Conservation (phyloP, 257 asterid genomes). For the Hygrophila difformis region DNA sequence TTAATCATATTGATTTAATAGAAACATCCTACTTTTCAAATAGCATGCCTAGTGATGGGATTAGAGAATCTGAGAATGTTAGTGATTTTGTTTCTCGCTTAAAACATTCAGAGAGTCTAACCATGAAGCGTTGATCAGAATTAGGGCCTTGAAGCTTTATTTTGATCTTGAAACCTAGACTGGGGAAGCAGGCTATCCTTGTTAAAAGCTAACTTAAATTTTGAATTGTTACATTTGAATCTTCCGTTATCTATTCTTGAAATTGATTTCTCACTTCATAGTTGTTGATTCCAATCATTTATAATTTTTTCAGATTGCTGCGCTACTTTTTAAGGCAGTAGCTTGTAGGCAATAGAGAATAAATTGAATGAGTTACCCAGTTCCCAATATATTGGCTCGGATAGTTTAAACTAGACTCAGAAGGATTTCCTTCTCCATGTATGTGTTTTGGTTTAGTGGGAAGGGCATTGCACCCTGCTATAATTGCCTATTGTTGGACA, state of each 20-base stretch:
- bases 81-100: background rate
- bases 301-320: no score
- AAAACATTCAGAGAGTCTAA: background rate
- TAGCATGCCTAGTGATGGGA: background rate
- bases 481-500: no score
- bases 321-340: constrained; percentile 1
- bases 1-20: no score
- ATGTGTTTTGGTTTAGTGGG: no score
- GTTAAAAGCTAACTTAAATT: background rate
- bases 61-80: background rate
- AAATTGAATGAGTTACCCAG: no score
- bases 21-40: no score
- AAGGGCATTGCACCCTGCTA: no score
- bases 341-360: no score
- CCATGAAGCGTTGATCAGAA: background rate
- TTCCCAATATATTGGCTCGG: no score
- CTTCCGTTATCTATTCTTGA: background rate
- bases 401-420: no score
- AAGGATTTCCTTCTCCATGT: no score
- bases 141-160: background rate
- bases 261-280: background rate
- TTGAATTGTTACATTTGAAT: background rate
- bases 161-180: background rate
- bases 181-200: background rate
- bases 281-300: background rate